phyloP scores from a whole-genome alignment of 306 rosid genomes.

The Styphnolobium japonicum region DNA sequence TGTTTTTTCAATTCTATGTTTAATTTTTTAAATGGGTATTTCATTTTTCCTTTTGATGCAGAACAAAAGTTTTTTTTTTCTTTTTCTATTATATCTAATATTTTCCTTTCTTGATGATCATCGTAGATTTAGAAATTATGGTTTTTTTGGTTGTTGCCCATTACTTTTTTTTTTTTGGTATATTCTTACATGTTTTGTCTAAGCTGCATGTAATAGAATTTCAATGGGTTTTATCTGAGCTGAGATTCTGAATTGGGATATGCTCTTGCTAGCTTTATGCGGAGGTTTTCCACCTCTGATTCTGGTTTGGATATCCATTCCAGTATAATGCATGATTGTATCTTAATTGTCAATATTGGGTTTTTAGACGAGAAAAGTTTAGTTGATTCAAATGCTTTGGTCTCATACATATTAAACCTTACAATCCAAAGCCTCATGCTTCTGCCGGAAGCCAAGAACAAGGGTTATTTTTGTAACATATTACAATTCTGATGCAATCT shows the following conservation, averaged over 20 bases:
- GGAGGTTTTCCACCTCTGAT: background rate
- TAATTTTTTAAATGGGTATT: background rate
- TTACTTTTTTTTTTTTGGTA: background rate
- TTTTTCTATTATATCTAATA: background rate
- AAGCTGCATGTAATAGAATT: background rate
- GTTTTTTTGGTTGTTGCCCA: background rate
- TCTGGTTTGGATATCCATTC: background rate
- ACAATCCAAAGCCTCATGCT: background rate
- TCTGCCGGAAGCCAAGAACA: background rate
- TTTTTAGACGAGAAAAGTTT: background rate
- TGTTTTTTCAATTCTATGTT: background rate
- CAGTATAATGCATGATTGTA: background rate
- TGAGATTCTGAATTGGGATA: slow-evolving; percentile 24
- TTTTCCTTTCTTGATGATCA: background rate
- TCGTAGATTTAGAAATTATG: slow-evolving; percentile 20
- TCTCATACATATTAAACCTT: background rate
- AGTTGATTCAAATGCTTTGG: background rate
- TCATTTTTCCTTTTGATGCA: background rate
- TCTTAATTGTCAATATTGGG: background rate
- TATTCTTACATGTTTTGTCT: background rate
- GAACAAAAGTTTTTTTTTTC: background rate
- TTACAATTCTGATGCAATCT: too few relatives aligned
- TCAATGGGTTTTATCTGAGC: background rate
- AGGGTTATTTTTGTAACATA: background rate
- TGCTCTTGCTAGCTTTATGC: background rate